Base-by-base conservation (phyloP, 176 grass and related monocot genomes). In the Aegilops sharonensis region DNA sequence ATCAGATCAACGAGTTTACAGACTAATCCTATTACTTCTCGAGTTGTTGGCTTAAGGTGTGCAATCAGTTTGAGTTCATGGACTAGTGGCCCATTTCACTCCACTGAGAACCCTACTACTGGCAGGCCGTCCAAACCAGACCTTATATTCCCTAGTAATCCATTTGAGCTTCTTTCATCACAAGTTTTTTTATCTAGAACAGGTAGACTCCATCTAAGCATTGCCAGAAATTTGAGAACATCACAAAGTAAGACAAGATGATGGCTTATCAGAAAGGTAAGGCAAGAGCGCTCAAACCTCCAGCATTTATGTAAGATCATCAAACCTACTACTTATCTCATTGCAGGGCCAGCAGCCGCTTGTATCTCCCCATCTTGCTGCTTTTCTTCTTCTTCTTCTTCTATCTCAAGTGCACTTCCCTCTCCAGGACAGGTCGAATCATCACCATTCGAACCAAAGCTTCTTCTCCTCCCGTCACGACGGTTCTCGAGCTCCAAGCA, bases 401-500 rank as follows among this genome's bases (percentile, higher is more conserved):
- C 68, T 78, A 25, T 60, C 30, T 82, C 68, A 43, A 80, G 14
- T 11, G 10, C 25, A 31, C 12, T 45, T 31, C 12, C 14, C 13
- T 64, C 5, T 6, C 39, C 29, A 35, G 59, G 37, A 64, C 18
- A 50, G 18, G 50, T 54, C 15, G 1, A 54, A 54, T 0, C 50
- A 54, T 18, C 50, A 18, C 5, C 50, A 54, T 15, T 27, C 7
- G 21, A 34, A 15, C 23, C 42, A 11, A 78, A 23, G 23, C 30
- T 78, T 8, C 0, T 59, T 59, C 20, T 32, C 31, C 37, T 29
- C 15, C 17, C 4, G 9, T 79, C 66, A 8, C 10, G 20, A 3
- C 15, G n/a, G 15, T 6, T 34, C 88, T 81, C 63, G 8, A 86
- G 82, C 43, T 67, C 68, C 47, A 80, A 42, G 32, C 32, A 67